Percentiles rank a stretch among this genome's conserved stretches.
phyloP scores from a whole-genome alignment of 176 grass and related monocot species.

The Bromus sterilis region DNA sequence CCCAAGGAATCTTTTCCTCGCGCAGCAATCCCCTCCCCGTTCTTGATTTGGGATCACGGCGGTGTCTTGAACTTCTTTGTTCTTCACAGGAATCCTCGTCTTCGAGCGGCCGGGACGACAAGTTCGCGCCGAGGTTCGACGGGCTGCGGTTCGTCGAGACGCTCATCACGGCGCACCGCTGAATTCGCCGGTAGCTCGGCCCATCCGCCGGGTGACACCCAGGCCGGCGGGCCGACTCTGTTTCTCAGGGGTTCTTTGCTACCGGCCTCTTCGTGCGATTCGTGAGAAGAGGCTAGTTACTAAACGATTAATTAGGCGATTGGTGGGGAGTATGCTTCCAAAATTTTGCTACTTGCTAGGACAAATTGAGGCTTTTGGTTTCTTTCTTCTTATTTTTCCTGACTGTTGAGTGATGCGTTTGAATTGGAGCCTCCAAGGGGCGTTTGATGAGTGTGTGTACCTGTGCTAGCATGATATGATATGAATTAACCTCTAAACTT shows the following conservation, averaged over 20 bases:
- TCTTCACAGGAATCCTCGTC: not conserved
- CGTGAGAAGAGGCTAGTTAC: not conserved
- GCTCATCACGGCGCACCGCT: constrained; percentile 50
- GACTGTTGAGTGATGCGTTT: not conserved
- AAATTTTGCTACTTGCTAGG: constrained; percentile 35
- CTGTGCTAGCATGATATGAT: not conserved
- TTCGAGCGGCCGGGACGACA: not conserved
- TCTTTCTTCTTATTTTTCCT: not conserved
- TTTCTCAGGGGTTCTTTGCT: not conserved
- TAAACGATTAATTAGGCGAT: not conserved
- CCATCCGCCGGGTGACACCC: not conserved
- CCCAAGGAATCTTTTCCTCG: not conserved
- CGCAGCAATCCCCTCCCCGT: not conserved
- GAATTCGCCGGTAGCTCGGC: not conserved
- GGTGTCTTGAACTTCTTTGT: not conserved
- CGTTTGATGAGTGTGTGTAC: not conserved
- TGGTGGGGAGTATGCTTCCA: not conserved
- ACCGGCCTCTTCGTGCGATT: not conserved
- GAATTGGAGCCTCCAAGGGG: not conserved
- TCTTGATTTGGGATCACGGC: not conserved
- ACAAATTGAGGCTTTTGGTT: not conserved
- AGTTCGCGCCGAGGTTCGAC: constrained; percentile 47
- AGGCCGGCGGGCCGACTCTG: not conserved
- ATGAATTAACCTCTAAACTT: not conserved
- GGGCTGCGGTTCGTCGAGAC: constrained; percentile 53